Percentiles rank a stretch among this genome's conserved stretches.
These are phyloP conservation scores for Claviceps sorghi DNA, from an alignment of 2,329 filamentous ascomycete genomes.

Conservation along the genomic window DNA sequence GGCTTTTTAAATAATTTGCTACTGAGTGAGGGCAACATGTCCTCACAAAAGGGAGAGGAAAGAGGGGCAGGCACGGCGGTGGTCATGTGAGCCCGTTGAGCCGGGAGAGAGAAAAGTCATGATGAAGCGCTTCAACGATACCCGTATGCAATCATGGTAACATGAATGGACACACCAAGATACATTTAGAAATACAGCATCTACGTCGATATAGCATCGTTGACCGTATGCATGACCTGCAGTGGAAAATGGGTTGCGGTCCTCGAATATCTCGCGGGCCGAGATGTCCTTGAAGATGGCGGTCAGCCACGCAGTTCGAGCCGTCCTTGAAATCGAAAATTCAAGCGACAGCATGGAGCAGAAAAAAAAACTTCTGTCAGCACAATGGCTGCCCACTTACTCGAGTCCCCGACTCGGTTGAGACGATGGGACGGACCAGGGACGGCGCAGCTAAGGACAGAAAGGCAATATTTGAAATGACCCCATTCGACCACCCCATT, in stretches of 20 bases:
- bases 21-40: background rate
- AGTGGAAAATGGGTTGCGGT: background rate
- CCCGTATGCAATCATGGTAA: background rate
- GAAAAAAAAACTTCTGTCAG: background rate
- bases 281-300: too few species aligned
- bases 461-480: background rate
- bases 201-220: background rate
- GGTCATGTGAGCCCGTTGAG: background rate
- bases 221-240: background rate
- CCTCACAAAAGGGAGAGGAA: background rate
- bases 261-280: too few species aligned
- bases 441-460: background rate
- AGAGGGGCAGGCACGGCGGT: background rate
- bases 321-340: too few species aligned
- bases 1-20: slow-evolving; percentile 34
- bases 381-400: background rate
- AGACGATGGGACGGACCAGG: background rate
- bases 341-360: background rate
- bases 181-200: background rate
- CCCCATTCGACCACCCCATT: background rate
- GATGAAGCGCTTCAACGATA: background rate
- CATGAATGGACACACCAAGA: background rate
- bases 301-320: too few species aligned
- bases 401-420: background rate
- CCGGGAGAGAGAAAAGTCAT: too few species aligned